phyloP scores from a whole-genome alignment of 1,284 basidiomycete genomes.

The Xerocomus subilludens region DNA sequence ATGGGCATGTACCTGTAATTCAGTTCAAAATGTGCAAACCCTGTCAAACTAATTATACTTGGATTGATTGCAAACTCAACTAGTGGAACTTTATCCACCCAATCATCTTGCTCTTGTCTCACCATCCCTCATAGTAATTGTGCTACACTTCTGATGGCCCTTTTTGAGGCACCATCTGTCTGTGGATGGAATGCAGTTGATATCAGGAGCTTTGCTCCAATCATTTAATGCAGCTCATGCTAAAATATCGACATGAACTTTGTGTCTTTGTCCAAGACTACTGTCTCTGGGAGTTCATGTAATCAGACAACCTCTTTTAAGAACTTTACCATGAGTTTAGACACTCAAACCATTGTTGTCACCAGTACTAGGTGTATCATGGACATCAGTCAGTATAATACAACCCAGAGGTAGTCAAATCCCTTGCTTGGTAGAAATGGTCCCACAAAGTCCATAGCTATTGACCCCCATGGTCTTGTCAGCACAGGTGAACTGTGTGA shows the following conservation, averaged over 20 bases:
- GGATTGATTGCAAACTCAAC: background rate
- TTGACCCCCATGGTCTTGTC: background rate
- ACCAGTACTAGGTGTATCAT: conserved; percentile 52
- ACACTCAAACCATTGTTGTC: conserved; percentile 34
- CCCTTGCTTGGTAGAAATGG: background rate
- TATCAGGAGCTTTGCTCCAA: conserved; percentile 43
- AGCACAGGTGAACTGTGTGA: background rate
- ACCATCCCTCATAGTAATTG: background rate
- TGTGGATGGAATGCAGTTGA: conserved; percentile 58
- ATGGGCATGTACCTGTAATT: background rate
- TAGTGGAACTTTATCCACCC: background rate
- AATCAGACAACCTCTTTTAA: conserved; percentile 44
- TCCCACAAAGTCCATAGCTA: background rate
- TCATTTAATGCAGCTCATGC: conserved; percentile 16
- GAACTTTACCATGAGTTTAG: conserved; percentile 42
- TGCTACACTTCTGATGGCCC: conserved; percentile 34
- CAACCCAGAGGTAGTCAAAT: conserved; percentile 44
- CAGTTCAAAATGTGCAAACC: background rate
- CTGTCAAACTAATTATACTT: background rate
- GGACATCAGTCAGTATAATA: conserved; percentile 50
- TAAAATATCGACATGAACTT: conserved; percentile 23
- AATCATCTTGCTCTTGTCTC: background rate
- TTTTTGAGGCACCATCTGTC: conserved; percentile 51
- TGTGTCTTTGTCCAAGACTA: background rate
- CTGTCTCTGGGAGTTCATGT: no score